phyloP scores from a whole-genome alignment of 2,329 filamentous ascomycete genomes.

The Epichloe uncinata region DNA sequence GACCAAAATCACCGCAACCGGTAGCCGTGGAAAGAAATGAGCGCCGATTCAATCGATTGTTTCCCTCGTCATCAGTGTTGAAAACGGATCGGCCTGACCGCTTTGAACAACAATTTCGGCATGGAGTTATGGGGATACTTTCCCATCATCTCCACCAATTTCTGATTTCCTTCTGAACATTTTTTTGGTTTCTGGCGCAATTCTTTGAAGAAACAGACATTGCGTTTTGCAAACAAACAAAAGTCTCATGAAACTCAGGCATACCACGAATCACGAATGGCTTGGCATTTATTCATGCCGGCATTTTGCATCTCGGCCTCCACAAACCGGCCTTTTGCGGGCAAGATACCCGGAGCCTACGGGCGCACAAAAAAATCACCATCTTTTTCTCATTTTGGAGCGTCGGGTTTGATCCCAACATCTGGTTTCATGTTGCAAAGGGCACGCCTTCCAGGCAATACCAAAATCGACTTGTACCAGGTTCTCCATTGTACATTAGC shows the following conservation, averaged over 20 bases:
- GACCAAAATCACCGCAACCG: conserved; percentile 54
- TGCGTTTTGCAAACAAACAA: background rate
- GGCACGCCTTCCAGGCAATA: background rate
- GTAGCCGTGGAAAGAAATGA: conserved; percentile 41
- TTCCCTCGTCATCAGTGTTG: background rate
- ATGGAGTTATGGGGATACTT: no score
- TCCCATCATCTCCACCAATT: no score
- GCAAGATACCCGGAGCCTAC: background rate
- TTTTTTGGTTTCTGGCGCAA: background rate
- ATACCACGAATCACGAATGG: background rate
- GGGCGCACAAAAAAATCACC: no score
- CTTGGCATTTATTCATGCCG: background rate
- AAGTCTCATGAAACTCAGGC: background rate
- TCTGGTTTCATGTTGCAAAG: background rate
- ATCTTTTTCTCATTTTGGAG: no score
- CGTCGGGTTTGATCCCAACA: background rate
- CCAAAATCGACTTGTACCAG: background rate
- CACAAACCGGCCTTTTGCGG: background rate
- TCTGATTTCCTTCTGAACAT: no score
- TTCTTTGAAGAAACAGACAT: background rate
- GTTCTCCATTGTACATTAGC: background rate
- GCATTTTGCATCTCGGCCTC: background rate
- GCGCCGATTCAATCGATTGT: background rate
- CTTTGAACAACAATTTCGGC: no score
- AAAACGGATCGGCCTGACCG: no score